Evolutionary conservation across 257 asterid species (phyloP).

Genomic region (Solanum sejunctum): DNA sequence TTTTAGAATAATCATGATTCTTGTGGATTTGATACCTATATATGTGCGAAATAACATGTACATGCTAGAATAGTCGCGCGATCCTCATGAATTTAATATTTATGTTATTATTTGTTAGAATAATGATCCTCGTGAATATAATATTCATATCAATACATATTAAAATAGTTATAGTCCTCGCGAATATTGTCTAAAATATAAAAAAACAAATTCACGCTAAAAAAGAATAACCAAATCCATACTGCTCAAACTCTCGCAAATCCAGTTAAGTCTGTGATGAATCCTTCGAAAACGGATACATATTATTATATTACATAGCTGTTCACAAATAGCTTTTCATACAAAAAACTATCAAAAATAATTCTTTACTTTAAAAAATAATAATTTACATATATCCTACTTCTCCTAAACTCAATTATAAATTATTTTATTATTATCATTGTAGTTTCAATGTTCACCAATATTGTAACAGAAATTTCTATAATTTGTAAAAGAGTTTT

Average conservation of each 20-base stretch:
- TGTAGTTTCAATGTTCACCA: not conserved
- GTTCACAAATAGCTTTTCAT: not conserved
- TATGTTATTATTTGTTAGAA: not conserved
- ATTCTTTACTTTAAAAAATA: not conserved
- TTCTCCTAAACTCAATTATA: not conserved
- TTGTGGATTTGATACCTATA: not conserved
- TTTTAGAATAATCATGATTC: not conserved
- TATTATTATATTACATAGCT: too few relatives aligned
- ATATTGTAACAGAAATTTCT: not conserved
- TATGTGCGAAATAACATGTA: not conserved
- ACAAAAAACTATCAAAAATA: not conserved
- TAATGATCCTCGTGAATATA: not conserved
- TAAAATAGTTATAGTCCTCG: not conserved
- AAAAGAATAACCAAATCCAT: not conserved
- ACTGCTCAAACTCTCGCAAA: not conserved
- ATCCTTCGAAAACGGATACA: too few relatives aligned
- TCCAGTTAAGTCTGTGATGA: accelerated
- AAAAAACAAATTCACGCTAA: not conserved
- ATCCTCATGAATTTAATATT: not conserved
- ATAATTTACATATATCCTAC: not conserved
- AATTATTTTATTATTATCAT: not conserved
- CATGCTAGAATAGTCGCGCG: not conserved
- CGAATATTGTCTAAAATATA: not conserved
- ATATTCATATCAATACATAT: too few relatives aligned
- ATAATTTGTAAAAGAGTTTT: not conserved